A percentile compares a stretch with the other conserved stretches of the same genome.
These are phyloP conservation scores for Eutypa lata DNA, from an alignment of 2,329 filamentous ascomycete species.

Conservation along the genomic window DNA sequence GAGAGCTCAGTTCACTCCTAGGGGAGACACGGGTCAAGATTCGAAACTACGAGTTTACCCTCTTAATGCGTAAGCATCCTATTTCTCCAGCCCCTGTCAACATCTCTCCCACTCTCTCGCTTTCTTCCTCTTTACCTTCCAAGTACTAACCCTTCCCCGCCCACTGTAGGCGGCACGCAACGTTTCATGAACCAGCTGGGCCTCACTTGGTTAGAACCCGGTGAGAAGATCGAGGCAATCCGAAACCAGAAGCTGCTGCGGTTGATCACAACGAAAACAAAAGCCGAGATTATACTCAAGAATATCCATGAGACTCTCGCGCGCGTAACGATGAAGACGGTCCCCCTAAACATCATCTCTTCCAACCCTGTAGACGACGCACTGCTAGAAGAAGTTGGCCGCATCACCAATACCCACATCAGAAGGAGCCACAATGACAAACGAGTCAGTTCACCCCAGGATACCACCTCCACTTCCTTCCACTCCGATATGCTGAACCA, in stretches of 20 bases:
- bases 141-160: slow-evolving; percentile 4
- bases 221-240: slow-evolving; percentile 36
- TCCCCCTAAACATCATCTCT: slow-evolving; percentile 24
- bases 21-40: slow-evolving; percentile 41
- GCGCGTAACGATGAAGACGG: slow-evolving; percentile 15
- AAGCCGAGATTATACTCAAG: slow-evolving; percentile 32
- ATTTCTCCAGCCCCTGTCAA: slow-evolving; percentile 12
- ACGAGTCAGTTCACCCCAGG: slow-evolving; percentile 17
- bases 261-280: slow-evolving; percentile 33
- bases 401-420: slow-evolving; percentile 32
- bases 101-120: slow-evolving; percentile 19
- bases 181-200: slow-evolving; percentile 32
- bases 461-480: background rate
- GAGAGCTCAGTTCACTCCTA: slow-evolving; percentile 40
- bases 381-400: slow-evolving; percentile 33
- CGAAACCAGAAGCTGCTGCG: slow-evolving; percentile 26
- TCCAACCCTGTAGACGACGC: slow-evolving; percentile 17
- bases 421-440: slow-evolving; percentile 11
- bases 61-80: slow-evolving; percentile 40
- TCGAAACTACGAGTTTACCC: slow-evolving; percentile 36
- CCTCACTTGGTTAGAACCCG: slow-evolving; percentile 26
- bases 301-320: slow-evolving; percentile 30
- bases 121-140: background rate
- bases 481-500: slow-evolving; percentile 2
- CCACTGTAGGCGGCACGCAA: slow-evolving; percentile 30